A percentile compares a stretch with the other conserved stretches of the same genome.
Conservation (phyloP, 2,329 filamentous ascomycete species). For the Simplicillium aogashimaense region DNA sequence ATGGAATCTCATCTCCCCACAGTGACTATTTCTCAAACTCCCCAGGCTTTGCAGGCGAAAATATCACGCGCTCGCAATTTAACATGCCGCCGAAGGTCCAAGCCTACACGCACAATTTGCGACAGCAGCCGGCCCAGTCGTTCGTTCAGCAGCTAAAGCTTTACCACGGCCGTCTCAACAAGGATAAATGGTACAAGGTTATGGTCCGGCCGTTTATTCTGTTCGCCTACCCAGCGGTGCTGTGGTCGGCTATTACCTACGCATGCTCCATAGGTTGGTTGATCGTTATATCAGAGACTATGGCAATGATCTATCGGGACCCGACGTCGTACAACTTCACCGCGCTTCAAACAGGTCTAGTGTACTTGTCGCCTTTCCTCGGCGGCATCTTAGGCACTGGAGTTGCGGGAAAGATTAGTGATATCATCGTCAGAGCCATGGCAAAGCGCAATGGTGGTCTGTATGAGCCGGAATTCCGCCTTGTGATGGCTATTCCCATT, state of each 20-base stretch:
- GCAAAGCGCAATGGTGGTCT: constrained; percentile 79
- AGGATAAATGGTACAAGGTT: constrained; percentile 72
- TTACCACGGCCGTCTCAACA: constrained; percentile 68
- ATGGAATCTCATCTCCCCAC: constrained; percentile 6
- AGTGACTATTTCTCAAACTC: constrained; percentile 15
- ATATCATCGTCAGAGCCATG: constrained; percentile 76
- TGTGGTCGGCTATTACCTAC: constrained; percentile 83
- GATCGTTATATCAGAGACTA: constrained; percentile 84
- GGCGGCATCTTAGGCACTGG: constrained; percentile 85
- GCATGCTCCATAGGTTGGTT: constrained; percentile 87
- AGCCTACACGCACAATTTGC: constrained; percentile 62
- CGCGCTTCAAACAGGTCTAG: constrained; percentile 68
- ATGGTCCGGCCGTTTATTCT: constrained; percentile 74
- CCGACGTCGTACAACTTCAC: constrained; percentile 67
- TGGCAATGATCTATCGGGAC: constrained; percentile 69
- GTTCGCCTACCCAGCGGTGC: constrained; percentile 75
- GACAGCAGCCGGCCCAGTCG: constrained; percentile 55
- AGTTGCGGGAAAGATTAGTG: constrained; percentile 80
- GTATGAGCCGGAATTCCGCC: constrained; percentile 88
- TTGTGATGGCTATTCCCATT: constrained; percentile 80
- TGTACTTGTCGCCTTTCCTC: constrained; percentile 85
- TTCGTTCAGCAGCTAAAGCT: constrained; percentile 66
- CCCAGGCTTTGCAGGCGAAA: constrained; percentile 30
- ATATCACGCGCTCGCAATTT: constrained; percentile 25
- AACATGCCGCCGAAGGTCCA: constrained; percentile 22